Conservation (phyloP, 345 rosid species). For the Citrus medica region DNA sequence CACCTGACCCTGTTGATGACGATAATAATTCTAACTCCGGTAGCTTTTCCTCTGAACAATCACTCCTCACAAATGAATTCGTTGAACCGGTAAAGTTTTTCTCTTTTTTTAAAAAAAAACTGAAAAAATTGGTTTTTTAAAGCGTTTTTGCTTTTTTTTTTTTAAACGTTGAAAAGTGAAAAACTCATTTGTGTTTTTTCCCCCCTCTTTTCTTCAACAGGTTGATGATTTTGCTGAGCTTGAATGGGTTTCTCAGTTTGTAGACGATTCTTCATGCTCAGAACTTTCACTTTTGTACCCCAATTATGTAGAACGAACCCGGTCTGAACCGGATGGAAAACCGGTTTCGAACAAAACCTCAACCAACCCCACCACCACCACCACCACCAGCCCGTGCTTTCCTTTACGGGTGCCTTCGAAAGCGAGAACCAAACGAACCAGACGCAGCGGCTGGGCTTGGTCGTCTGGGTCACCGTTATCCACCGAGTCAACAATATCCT, state of each 20-base stretch:
- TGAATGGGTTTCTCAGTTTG: slow-evolving; percentile 58
- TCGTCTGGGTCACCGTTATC: slow-evolving; percentile 15
- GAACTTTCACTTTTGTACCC: slow-evolving; percentile 26
- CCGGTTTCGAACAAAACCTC: slow-evolving; percentile 1
- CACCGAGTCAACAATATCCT: slow-evolving; percentile 29
- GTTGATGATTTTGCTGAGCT: slow-evolving; percentile 46
- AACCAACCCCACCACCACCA: too few relatives aligned
- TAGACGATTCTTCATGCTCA: slow-evolving; percentile 39
- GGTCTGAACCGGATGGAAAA: slow-evolving; percentile 16
- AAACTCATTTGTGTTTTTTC: background rate
- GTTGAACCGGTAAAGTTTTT: slow-evolving; percentile 34
- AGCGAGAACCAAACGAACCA: slow-evolving; percentile 42
- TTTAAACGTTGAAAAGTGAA: background rate
- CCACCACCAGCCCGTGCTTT: background rate
- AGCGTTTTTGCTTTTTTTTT: too few relatives aligned
- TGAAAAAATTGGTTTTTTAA: background rate
- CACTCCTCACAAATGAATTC: slow-evolving; percentile 29
- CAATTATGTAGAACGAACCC: slow-evolving; percentile 3
- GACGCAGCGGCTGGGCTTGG: slow-evolving; percentile 28
- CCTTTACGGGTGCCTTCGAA: slow-evolving; percentile 32
- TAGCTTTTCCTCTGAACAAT: slow-evolving; percentile 15
- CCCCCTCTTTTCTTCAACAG: slow-evolving; percentile 11
- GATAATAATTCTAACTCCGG: slow-evolving; percentile 32
- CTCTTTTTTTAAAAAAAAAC: background rate
- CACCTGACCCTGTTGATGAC: slow-evolving; percentile 28